phyloP scores from a whole-genome alignment of 2,329 filamentous ascomycete genomes.

The Colletotrichum somersetense region DNA sequence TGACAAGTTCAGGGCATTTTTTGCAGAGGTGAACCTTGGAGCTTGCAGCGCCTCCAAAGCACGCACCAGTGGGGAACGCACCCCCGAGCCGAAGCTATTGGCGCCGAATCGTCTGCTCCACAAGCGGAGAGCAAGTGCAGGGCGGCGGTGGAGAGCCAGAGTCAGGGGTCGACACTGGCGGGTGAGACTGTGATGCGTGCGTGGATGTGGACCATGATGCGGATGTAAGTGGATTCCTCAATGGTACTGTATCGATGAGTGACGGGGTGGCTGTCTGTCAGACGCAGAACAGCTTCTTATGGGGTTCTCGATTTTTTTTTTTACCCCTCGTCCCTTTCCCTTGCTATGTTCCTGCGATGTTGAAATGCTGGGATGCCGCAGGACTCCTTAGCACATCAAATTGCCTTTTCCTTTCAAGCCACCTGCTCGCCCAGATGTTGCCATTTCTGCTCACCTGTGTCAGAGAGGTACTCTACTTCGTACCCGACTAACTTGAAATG shows the following conservation, averaged over 20 bases:
- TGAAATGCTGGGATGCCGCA: conserved; percentile 1
- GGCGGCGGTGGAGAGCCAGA: conserved; percentile 21
- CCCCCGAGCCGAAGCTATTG: conserved; percentile 32
- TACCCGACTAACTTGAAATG: neutral
- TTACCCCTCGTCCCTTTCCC: neutral
- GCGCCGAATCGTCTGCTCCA: conserved; percentile 40
- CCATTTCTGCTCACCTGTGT: neutral
- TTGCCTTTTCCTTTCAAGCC: conserved; percentile 14
- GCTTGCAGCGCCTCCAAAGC: conserved; percentile 36
- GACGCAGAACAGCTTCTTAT: conserved; percentile 2
- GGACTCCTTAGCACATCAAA: conserved; percentile 24
- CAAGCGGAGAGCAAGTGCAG: conserved; percentile 17
- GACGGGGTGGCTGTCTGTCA: neutral
- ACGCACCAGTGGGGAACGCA: conserved; percentile 21
- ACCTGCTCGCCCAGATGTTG: conserved; percentile 10
- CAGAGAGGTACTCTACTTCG: neutral
- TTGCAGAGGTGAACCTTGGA: conserved; percentile 33
- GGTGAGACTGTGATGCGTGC: neutral
- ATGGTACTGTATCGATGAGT: neutral
- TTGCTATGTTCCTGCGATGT: neutral
- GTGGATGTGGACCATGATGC: neutral
- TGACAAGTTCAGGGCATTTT: conserved; percentile 15
- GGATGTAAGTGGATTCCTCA: neutral
- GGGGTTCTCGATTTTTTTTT: neutral
- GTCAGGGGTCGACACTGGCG: conserved; percentile 6